Evolutionary conservation across 257 asterid species (phyloP), one percentile per base, ranked within the genome.

Genomic region (Phtheirospermum japonicum): DNA sequence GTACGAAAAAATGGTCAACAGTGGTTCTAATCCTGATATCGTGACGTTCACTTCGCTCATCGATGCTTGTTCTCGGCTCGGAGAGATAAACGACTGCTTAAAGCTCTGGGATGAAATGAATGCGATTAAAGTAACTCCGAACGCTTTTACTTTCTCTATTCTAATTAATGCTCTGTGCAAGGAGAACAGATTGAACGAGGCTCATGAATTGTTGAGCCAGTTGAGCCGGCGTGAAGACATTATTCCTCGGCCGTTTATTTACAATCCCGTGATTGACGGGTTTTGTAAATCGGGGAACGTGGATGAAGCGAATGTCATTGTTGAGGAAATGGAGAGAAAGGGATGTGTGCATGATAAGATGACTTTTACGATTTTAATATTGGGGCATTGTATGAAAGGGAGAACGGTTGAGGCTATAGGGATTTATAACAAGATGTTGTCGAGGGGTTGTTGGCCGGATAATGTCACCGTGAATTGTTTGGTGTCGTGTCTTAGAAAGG

Each of bases 321-420:
- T 79, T 45, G 80, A 75, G 18, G 95, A 83, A 76, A 86, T 92
- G 99, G 95, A 85, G 83, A 83, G 74, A n/a, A 89, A 76, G 56
- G 87, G 90, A 40, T 86, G 97, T 66, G 37, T 39, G 32, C 95
- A 83, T 73, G 99, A 92, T 81, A 89, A 82, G 75, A 67, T 80
- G 74, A 92, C 99, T 12, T 92, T 81, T 68, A 92, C 96, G 37
- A 92, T 86, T 75, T 83, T 92, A 69, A 85, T 89, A 73, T 33
- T 89, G 23, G 99, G 99, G 65, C 96, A 89, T 59, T 89, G 99
- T 80, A 86, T 88, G 98, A 91, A 88, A 81, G 98, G 98, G 70
- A 86, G 90, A 79, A 77, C 81, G 87, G 50, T 57, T 67, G 96
- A 88, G 65, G 95, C 95, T 30, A 74, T 86, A 61, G 71, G 65